Evolutionary conservation across 1,284 basidiomycete species (phyloP), one percentile per base, ranked within the genome.

Genomic region (Tausonia pullulans): DNA sequence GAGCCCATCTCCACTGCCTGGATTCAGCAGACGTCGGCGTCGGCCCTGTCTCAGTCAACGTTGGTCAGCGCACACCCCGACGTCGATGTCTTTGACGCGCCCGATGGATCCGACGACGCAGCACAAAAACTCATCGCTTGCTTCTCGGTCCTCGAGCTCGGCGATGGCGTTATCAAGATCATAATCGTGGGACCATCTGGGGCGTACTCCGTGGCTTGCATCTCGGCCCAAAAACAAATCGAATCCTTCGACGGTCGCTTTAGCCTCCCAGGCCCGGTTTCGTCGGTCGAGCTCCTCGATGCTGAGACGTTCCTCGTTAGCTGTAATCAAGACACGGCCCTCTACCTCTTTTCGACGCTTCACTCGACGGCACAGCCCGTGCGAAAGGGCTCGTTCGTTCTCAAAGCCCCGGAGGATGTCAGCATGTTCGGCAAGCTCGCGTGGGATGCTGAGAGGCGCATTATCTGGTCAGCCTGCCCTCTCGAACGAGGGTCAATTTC

Each of bases 231-330:
- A 27, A 27, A 27, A 27, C 27, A 8, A 4, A n/a, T 45, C 3
- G 14, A 45, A 4, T 5, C 13, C 5, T 57, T 45, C 43, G 43
- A 14, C 13, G 8, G 43, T n/a, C 41, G 55, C 14, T 6, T 4
- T 8, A 14, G 14, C 13, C 7, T 43, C 41, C 9, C 6, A 5
- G 55, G 13, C 5, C 8, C 10, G 6, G 41, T 43, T 16, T 89
- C 87, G 3, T 89, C 87, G 1, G 76, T 90, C 67, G 86, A 84
- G 11, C 87, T 89, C 71, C 83, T 89, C 60, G 58, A 61, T 39
- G 87, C 89, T 66, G 83, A 84, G 49, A 87, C 87, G 27, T 82
- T 90, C 57, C 81, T 90, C 61, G 78, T 90, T 55, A 88, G 88
- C 51, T 81, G 87, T 71, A 87, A 81, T 77, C 87, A 87, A 64